These are phyloP conservation scores for Salix udensis DNA, from an alignment of 345 rosid species.

Conservation along the genomic window DNA sequence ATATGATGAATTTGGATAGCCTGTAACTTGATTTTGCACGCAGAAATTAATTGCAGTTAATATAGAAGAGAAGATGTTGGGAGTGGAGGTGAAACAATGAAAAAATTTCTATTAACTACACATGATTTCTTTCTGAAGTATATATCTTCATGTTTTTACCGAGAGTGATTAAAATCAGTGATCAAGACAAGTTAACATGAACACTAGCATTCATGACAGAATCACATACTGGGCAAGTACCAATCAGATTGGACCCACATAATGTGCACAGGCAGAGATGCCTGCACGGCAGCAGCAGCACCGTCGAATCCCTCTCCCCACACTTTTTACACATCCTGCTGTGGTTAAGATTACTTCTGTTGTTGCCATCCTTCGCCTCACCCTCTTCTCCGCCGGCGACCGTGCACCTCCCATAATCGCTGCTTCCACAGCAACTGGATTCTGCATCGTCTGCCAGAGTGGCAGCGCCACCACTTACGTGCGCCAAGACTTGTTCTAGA, in stretches of 20 bases:
- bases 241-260: conserved; percentile 54
- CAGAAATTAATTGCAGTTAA: not conserved
- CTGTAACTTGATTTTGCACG: not conserved
- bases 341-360: not conserved
- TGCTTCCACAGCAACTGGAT: conserved; percentile 68
- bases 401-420: conserved; percentile 10
- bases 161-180: not conserved
- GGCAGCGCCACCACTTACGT: conserved; percentile 31
- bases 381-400: conserved; percentile 12
- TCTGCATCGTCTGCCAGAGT: conserved; percentile 42
- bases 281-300: conserved; percentile 78
- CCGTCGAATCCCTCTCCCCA: conserved; percentile 62
- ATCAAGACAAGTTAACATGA: conserved; percentile 60
- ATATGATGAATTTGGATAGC: not conserved
- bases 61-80: not conserved
- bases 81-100: not conserved
- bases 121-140: not conserved
- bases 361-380: conserved; percentile 16
- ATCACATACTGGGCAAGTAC: conserved; percentile 48
- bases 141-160: not conserved
- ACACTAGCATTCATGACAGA: conserved; percentile 52
- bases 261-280: conserved; percentile 74
- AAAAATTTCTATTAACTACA: conserved; percentile 11
- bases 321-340: conserved; percentile 47
- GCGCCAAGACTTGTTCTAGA: conserved; percentile 59